Evolutionary conservation across 805 yeast genomes (phyloP), one percentile per base, ranked within the genome.

Genomic region (Pichia membranifaciens): DNA sequence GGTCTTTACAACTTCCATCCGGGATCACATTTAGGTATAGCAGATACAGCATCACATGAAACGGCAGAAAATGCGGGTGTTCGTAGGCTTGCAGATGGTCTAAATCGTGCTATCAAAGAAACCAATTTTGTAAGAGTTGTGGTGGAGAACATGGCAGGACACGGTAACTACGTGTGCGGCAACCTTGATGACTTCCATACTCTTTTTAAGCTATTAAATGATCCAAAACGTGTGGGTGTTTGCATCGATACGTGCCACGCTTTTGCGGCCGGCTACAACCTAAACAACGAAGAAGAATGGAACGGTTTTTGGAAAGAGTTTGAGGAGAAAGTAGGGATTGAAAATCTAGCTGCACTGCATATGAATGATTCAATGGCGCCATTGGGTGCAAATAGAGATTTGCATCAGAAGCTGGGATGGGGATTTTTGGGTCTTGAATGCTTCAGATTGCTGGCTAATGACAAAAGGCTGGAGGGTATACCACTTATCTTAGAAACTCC

Each of bases 91-190:
- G 98, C 98, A 0, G 71, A 72, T 21, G 84, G 84, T 55, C 82
- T 93, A 53, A 91, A 93, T 63, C 73, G 68, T 41, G 97, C 96
- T 5, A 82, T 86, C 42, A 65, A 66, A 22, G 80, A 79, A 48
- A 93, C 99, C 0, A 57, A 68, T 6, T 83, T 79, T 60, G 98
- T 93, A 29, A 90, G 84, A 58, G 81, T 93, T 38, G 95, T 93
- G 12, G 73, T 93, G 50, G 99, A 93, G 60, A 93, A 91, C 60
- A 93, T 93, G 99, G 96, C 99, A 1, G 99, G 99, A 9, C 95
- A 88, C 56, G 96, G 96, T 3, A 84, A 86, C 52, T 74, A 91
- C 51, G 84, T 93, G 37, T 99, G 98, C 1, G 82, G 91, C 3
- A 72, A 76, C 37, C 67, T 91, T 25, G 79, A 84, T 53, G 98